Conservation (phyloP, 257 asterid species). For the Linderniella brevidens region DNA sequence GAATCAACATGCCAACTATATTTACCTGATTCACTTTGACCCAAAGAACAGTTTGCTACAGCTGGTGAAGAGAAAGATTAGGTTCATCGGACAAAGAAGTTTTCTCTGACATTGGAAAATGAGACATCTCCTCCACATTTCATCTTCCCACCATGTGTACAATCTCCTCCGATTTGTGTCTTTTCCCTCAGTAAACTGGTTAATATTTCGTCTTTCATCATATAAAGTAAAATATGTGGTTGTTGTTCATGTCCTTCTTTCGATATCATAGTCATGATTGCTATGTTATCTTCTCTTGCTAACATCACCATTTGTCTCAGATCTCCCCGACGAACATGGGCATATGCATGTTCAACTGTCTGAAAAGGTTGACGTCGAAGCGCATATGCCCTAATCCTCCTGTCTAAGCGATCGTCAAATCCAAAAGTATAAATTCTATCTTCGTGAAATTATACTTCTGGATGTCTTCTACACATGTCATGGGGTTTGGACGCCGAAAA, state of each 20-base stretch:
- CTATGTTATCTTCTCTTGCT: neutral
- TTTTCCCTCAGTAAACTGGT: too few relatives aligned
- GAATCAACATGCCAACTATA: constrained; percentile 3
- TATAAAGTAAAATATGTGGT: neutral
- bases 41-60: neutral
- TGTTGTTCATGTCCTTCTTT: neutral
- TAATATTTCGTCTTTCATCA: too few relatives aligned
- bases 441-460: neutral
- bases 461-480: neutral
- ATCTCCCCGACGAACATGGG: neutral
- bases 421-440: constrained; percentile 6
- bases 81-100: too few relatives aligned
- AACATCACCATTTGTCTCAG: neutral
- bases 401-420: neutral
- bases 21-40: neutral
- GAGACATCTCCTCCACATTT: too few relatives aligned
- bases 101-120: too few relatives aligned
- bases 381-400: neutral
- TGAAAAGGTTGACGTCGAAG: neutral
- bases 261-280: neutral
- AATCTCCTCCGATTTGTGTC: too few relatives aligned
- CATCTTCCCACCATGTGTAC: too few relatives aligned
- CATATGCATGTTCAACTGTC: constrained; percentile 1
- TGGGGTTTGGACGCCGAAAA: constrained; percentile 3
- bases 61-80: too few relatives aligned